Conservation (phyloP, 2,329 filamentous ascomycete genomes). For the Neoarthrinium moseri region DNA sequence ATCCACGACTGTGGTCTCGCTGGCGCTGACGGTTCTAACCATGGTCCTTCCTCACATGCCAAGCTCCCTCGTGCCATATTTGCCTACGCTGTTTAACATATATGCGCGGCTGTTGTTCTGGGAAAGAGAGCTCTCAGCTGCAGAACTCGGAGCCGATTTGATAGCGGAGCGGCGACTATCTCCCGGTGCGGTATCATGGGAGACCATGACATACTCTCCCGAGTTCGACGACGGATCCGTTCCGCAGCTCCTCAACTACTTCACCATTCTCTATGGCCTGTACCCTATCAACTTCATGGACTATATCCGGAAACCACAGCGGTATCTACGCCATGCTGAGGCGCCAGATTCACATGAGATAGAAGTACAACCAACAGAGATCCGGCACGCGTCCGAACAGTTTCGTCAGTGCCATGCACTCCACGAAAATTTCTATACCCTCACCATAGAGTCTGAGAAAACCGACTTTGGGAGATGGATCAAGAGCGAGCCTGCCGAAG, state of each 20-base stretch:
- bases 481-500: slow-evolving; percentile 75
- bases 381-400: slow-evolving; percentile 71
- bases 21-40: slow-evolving; percentile 71
- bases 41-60: slow-evolving; percentile 85
- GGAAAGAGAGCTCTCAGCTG: slow-evolving; percentile 54
- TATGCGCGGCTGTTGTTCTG: slow-evolving; percentile 80
- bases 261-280: slow-evolving; percentile 78
- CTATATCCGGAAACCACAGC: slow-evolving; percentile 79
- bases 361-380: slow-evolving; percentile 75
- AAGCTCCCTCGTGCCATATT: slow-evolving; percentile 63
- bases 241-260: slow-evolving; percentile 71
- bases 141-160: slow-evolving; percentile 37
- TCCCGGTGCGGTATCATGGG: slow-evolving; percentile 52
- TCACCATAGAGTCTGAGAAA: slow-evolving; percentile 78
- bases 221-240: slow-evolving; percentile 62
- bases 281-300: slow-evolving; percentile 86
- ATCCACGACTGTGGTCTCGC: slow-evolving; percentile 72
- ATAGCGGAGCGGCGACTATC: slow-evolving; percentile 32
- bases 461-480: slow-evolving; percentile 75
- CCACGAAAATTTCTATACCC: slow-evolving; percentile 81
- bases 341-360: slow-evolving; percentile 70
- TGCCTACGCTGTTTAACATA: slow-evolving; percentile 76
- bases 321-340: slow-evolving; percentile 72
- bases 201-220: slow-evolving; percentile 60
- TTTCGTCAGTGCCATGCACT: slow-evolving; percentile 72